Conservation (phyloP, 2,329 filamentous ascomycete genomes). For the Aspergillus novoparasiticus region DNA sequence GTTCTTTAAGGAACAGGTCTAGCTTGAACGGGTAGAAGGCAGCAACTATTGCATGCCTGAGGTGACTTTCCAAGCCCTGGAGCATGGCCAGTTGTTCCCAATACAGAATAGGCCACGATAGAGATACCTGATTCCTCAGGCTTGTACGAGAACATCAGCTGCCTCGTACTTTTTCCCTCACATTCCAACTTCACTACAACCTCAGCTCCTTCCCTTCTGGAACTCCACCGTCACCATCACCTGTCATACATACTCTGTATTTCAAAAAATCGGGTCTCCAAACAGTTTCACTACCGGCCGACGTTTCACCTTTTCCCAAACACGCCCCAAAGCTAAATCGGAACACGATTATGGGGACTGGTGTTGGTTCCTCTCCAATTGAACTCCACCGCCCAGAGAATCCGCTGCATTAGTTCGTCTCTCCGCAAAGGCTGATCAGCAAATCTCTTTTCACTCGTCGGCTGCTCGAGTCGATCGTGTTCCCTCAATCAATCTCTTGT, state of each 20-base stretch:
- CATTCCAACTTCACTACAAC: not conserved
- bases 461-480: not conserved
- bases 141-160: not conserved
- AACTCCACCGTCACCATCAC: not conserved
- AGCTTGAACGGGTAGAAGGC: not conserved
- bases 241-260: not conserved
- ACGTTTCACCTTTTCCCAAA: not conserved
- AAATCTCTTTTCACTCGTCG: slow-evolving; percentile 18
- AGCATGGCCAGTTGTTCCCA: not conserved
- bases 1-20: not conserved
- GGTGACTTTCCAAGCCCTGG: not conserved
- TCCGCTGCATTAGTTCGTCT: slow-evolving; percentile 19
- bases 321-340: not conserved
- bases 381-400: slow-evolving; percentile 16
- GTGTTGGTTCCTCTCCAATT: not conserved
- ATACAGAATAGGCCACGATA: not conserved
- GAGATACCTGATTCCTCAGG: not conserved
- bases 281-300: not conserved
- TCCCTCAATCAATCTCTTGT: not conserved
- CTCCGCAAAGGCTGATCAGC: slow-evolving; percentile 21
- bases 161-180: not conserved
- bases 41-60: not conserved
- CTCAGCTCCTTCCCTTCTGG: not conserved
- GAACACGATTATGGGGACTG: not conserved
- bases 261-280: not conserved